Conservation (phyloP, 2,329 filamentous ascomycete genomes). For the Ophiostoma sp. region DNA sequence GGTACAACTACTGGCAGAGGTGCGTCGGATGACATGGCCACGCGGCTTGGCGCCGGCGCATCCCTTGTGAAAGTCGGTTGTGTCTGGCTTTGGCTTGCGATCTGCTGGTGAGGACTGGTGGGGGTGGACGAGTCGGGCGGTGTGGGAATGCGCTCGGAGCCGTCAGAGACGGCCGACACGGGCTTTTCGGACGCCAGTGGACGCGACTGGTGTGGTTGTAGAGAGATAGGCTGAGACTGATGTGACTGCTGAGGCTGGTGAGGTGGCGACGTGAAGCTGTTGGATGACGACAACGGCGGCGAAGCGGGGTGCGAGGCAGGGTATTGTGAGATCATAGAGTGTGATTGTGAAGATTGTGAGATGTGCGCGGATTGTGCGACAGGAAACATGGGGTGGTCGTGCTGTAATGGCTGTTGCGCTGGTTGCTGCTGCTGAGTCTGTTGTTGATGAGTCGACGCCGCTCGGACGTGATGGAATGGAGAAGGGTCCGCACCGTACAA, state of each 20-base stretch:
- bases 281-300: slow-evolving; percentile 30
- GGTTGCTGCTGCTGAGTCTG: slow-evolving; percentile 43
- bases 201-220: neutral
- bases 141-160: slow-evolving; percentile 26
- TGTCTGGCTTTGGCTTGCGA: neutral
- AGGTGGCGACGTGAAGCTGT: slow-evolving; percentile 23
- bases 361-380: neutral
- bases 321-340: slow-evolving; percentile 7
- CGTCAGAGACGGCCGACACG: neutral
- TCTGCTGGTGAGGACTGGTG: neutral
- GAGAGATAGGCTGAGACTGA: neutral
- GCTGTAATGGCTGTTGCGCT: slow-evolving; percentile 31
- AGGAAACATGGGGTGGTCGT: slow-evolving; percentile 22
- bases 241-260: slow-evolving; percentile 5
- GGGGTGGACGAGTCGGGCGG: slow-evolving; percentile 35
- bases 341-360: neutral
- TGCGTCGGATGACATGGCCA: slow-evolving; percentile 2
- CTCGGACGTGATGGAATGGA: slow-evolving; percentile 45
- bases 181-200: neutral
- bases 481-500: slow-evolving; percentile 62
- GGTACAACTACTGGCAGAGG: neutral
- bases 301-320: slow-evolving; percentile 20
- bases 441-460: slow-evolving; percentile 33
- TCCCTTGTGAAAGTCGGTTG: neutral
- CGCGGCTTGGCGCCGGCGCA: slow-evolving; percentile 40